phyloP scores from a whole-genome alignment of 148 eudicot species.

The Cornus suecica region DNA sequence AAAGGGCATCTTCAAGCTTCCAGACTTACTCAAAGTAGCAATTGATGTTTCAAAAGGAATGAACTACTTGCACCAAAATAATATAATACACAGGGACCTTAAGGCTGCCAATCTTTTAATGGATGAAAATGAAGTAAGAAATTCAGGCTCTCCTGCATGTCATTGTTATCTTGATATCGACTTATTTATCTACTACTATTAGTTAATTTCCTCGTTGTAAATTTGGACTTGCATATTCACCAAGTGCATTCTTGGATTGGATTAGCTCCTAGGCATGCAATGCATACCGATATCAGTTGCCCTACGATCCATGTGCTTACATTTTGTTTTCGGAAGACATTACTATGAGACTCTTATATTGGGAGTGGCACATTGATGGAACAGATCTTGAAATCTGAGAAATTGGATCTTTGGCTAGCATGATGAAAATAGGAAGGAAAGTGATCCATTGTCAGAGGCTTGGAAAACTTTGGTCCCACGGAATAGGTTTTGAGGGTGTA shows the following conservation, averaged over 20 bases:
- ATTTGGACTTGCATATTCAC: background rate
- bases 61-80: conserved; percentile 82
- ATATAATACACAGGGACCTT: conserved; percentile 83
- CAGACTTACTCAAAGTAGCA: conserved; percentile 62
- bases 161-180: background rate
- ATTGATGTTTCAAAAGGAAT: conserved; percentile 79
- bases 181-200: background rate
- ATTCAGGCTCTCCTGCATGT: conserved; percentile 3
- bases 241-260: background rate
- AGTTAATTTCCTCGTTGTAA: background rate
- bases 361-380: background rate
- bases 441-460: background rate
- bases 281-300: background rate
- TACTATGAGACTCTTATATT: background rate
- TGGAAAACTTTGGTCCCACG: background rate
- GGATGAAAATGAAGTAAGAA: conserved; percentile 71
- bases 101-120: conserved; percentile 89
- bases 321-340: background rate
- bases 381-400: background rate
- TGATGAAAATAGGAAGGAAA: background rate
- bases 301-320: background rate
- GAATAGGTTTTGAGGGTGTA: background rate
- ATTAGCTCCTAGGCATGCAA: background rate
- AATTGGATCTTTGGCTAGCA: background rate
- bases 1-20: conserved; percentile 54